Conservation (phyloP, 1,284 basidiomycete species). For the Retiboletus flavoniger region DNA sequence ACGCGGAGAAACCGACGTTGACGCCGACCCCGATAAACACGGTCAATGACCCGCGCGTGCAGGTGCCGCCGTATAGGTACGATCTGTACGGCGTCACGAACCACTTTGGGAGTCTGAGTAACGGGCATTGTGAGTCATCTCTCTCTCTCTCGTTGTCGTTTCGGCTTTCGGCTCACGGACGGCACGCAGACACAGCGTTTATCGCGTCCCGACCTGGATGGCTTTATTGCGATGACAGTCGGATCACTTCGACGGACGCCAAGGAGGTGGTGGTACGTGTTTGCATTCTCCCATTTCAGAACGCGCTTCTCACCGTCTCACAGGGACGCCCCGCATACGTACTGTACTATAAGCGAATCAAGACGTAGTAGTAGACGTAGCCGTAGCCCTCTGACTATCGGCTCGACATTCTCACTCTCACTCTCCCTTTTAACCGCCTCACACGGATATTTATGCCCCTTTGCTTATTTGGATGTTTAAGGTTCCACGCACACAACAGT, state of each 20-base stretch:
- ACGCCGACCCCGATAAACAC: not conserved
- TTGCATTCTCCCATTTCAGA: not conserved
- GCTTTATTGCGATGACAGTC: constrained; percentile 88
- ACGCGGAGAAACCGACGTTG: constrained; percentile 32
- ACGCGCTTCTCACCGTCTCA: constrained; percentile 12
- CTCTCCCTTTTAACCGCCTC: not conserved
- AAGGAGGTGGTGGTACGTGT: constrained; percentile 81
- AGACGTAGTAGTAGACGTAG: constrained; percentile 45
- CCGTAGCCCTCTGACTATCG: not conserved
- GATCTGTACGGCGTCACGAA: constrained; percentile 91
- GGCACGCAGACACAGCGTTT: constrained; percentile 74
- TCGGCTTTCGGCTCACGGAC: not conserved
- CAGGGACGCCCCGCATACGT: constrained; percentile 88
- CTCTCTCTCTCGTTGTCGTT: not conserved
- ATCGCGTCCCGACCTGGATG: constrained; percentile 78
- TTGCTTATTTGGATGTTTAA: constrained; percentile 35
- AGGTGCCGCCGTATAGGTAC: constrained; percentile 82
- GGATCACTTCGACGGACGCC: constrained; percentile 64
- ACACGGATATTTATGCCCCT: constrained; percentile 29
- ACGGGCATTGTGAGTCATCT: constrained; percentile 81
- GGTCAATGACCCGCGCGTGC: constrained; percentile 71
- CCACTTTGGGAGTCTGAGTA: constrained; percentile 87
- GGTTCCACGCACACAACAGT: constrained; percentile 5
- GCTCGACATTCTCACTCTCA: not conserved
- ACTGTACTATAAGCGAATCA: constrained; percentile 79